phyloP scores from a whole-genome alignment of 1,139 yeast genomes.

The Taiozyma onychis region DNA sequence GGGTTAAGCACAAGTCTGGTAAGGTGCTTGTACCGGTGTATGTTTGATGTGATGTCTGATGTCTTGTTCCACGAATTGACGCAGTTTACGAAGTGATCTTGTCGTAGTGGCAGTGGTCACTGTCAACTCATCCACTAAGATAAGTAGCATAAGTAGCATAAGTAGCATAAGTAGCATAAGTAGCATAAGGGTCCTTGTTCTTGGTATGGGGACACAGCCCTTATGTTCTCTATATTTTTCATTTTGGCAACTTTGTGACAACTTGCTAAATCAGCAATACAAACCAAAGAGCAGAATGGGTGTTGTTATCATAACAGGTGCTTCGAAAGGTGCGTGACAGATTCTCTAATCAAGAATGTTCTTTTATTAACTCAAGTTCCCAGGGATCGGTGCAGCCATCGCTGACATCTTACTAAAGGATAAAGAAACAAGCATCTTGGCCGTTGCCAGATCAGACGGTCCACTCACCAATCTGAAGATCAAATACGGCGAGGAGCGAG shows the following conservation, averaged over 20 bases:
- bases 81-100: too few relatives aligned
- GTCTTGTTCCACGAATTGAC: too few relatives aligned
- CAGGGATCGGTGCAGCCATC: constrained; percentile 75
- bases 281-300: constrained; percentile 8
- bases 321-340: constrained; percentile 37
- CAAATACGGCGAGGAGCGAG: constrained; percentile 42
- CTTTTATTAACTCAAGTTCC: neutral
- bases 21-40: constrained; percentile 48
- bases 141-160: too few relatives aligned
- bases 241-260: too few relatives aligned
- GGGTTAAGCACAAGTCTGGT: constrained; percentile 45
- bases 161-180: too few relatives aligned
- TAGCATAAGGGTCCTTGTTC: too few relatives aligned
- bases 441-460: constrained; percentile 62
- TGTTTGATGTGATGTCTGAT: constrained; percentile 9
- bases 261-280: too few relatives aligned
- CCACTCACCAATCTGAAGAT: constrained; percentile 39
- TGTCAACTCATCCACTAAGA: too few relatives aligned
- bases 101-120: too few relatives aligned
- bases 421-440: constrained; percentile 51
- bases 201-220: too few relatives aligned
- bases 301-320: constrained; percentile 42
- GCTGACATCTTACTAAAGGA: constrained; percentile 46
- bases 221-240: too few relatives aligned
- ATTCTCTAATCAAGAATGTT: too few relatives aligned